A percentile compares a stretch with the other conserved stretches of the same genome.
Evolutionary conservation across 805 yeast species (phyloP).

Genomic region (Candida schatavii): DNA sequence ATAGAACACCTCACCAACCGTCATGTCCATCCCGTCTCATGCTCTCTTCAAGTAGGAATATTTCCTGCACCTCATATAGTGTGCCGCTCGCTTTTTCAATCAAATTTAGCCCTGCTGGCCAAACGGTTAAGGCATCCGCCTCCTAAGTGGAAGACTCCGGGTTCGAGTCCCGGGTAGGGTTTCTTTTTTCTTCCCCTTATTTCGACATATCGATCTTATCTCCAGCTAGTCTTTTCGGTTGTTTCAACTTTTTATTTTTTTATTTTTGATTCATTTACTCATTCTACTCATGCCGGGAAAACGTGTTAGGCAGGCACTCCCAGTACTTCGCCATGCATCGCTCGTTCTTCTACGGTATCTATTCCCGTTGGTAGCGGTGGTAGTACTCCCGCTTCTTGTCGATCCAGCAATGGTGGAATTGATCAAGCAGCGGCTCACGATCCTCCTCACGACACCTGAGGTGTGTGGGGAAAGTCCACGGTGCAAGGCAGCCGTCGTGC

Average conservation of each 20-base stretch:
- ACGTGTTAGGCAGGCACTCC: no score
- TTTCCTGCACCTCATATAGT: no score
- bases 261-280: no score
- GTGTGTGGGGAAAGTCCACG: slow-evolving; percentile 10
- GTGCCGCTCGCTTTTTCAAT: not conserved
- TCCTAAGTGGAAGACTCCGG: slow-evolving; percentile 42
- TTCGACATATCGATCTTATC: no score
- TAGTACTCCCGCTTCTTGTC: slow-evolving; percentile 10
- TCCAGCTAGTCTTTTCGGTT: no score
- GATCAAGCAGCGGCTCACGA: slow-evolving; percentile 5
- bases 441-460: not conserved
- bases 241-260: no score
- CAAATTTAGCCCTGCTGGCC: slow-evolving; percentile 45
- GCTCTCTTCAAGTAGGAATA: no score
- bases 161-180: slow-evolving; percentile 43
- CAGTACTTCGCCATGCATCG: no score
- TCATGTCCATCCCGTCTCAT: no score
- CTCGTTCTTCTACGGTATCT: slow-evolving; percentile 4
- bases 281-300: no score
- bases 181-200: slow-evolving; percentile 10
- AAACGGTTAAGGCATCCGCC: slow-evolving; percentile 55
- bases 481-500: not conserved
- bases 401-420: slow-evolving; percentile 14
- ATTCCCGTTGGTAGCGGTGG: slow-evolving; percentile 10
- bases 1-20: no score